Conservation (phyloP, 805 yeast species). For the Saccharomyces eubayanus region DNA sequence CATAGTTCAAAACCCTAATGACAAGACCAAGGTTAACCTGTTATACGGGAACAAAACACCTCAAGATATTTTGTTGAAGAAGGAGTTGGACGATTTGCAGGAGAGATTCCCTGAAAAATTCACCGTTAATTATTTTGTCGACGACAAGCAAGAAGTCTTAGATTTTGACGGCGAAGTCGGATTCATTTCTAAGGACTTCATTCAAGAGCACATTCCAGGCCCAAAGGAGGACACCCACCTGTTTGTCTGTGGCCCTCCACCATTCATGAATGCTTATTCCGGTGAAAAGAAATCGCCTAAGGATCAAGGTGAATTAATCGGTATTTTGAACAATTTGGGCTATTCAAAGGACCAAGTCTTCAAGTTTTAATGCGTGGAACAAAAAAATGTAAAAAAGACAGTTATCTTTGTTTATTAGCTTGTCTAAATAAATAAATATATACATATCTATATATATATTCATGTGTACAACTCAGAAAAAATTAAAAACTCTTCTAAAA, state of each 20-base stretch:
- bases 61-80: constrained; percentile 72
- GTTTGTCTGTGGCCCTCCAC: constrained; percentile 95
- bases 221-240: constrained; percentile 64
- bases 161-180: constrained; percentile 56
- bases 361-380: constrained; percentile 54
- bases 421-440: not conserved
- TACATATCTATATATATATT: constrained; percentile 3
- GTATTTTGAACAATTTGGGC: constrained; percentile 82
- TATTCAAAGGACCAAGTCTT: constrained; percentile 79
- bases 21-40: constrained; percentile 80
- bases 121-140: constrained; percentile 70
- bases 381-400: not conserved
- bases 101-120: constrained; percentile 69
- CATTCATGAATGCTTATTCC: constrained; percentile 76
- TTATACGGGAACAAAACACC: constrained; percentile 72
- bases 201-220: constrained; percentile 51
- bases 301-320: constrained; percentile 92
- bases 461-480: not conserved
- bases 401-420: not conserved
- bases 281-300: constrained; percentile 78
- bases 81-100: constrained; percentile 54
- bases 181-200: constrained; percentile 66
- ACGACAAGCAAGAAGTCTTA: constrained; percentile 34
- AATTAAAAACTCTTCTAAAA: not conserved
- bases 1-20: constrained; percentile 70